Percentiles rank a stretch among this genome's conserved stretches.
These are phyloP conservation scores for Schoenoplectus tabernaemontani DNA, from an alignment of 202 grass and related monocot genomes.

Conservation along the genomic window DNA sequence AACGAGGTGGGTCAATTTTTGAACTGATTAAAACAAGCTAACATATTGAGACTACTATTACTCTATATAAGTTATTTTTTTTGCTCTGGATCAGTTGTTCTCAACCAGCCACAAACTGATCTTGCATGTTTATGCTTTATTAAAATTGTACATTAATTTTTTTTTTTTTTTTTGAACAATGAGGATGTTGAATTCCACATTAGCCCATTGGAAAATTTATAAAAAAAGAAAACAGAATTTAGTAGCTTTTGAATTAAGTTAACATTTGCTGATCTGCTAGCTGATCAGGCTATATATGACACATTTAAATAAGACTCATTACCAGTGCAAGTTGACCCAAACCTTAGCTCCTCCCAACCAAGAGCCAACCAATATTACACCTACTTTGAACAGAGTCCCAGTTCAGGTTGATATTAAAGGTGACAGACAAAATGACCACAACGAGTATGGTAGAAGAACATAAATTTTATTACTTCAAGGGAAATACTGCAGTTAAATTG, in stretches of 20 bases:
- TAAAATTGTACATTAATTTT: background rate
- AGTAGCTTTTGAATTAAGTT: background rate
- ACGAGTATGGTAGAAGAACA: no score
- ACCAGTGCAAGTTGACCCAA: background rate
- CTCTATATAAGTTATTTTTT: background rate
- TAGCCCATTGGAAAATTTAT: background rate
- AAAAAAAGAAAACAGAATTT: background rate
- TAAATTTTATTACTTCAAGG: background rate
- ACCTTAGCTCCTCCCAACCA: background rate
- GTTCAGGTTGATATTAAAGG: no score
- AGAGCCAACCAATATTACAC: background rate
- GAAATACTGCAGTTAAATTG: background rate
- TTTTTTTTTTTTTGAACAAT: background rate
- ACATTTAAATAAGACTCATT: background rate
- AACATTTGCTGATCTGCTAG: background rate
- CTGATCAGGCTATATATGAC: background rate
- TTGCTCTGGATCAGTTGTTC: background rate
- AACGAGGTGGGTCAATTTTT: background rate
- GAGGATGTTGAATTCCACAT: background rate
- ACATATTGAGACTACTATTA: conserved; percentile 3
- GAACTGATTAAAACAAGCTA: background rate
- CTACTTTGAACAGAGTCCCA: background rate
- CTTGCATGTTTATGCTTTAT: background rate
- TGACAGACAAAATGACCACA: no score
- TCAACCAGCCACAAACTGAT: background rate